phyloP scores from a whole-genome alignment of 1,139 yeast genomes.

The Candida neerlandica region DNA sequence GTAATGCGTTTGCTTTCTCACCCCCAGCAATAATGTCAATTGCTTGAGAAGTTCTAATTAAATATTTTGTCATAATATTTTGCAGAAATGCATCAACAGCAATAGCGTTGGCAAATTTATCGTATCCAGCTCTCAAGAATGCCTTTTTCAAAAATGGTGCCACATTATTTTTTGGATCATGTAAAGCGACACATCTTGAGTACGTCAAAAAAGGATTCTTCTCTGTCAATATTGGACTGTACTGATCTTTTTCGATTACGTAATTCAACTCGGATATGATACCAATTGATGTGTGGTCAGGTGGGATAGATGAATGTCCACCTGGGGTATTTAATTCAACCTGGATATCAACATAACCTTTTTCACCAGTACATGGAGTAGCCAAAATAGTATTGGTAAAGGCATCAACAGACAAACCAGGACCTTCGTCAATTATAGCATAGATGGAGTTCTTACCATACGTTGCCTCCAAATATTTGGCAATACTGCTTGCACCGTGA shows the following conservation, averaged over 20 bases:
- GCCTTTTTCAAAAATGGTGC: constrained; percentile 26
- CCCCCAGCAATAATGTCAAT: constrained; percentile 41
- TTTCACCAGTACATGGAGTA: constrained; percentile 43
- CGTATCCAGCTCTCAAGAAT: constrained; percentile 38
- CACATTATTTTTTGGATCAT: constrained; percentile 24
- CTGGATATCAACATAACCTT: constrained; percentile 40
- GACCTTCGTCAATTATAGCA: constrained; percentile 48
- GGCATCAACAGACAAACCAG: constrained; percentile 33
- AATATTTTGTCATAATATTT: constrained; percentile 25
- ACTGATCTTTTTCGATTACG: constrained; percentile 41
- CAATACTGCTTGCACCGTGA: constrained; percentile 37
- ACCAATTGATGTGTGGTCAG: constrained; percentile 50
- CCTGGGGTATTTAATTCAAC: constrained; percentile 44
- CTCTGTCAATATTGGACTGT: constrained; percentile 30
- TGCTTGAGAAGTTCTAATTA: constrained; percentile 42
- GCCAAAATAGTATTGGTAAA: constrained; percentile 33
- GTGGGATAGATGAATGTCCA: constrained; percentile 50
- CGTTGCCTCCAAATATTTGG: constrained; percentile 30
- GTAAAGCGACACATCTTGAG: constrained; percentile 43
- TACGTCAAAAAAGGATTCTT: constrained; percentile 36
- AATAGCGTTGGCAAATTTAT: constrained; percentile 32
- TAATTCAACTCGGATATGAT: constrained; percentile 42
- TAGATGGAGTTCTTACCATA: constrained; percentile 40
- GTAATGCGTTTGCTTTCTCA: constrained; percentile 44
- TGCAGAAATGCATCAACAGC: constrained; percentile 23